A percentile compares a stretch with the other conserved stretches of the same genome.
Conservation (phyloP, 2,329 filamentous ascomycete species). For the Pestalotiopsis sp. region DNA sequence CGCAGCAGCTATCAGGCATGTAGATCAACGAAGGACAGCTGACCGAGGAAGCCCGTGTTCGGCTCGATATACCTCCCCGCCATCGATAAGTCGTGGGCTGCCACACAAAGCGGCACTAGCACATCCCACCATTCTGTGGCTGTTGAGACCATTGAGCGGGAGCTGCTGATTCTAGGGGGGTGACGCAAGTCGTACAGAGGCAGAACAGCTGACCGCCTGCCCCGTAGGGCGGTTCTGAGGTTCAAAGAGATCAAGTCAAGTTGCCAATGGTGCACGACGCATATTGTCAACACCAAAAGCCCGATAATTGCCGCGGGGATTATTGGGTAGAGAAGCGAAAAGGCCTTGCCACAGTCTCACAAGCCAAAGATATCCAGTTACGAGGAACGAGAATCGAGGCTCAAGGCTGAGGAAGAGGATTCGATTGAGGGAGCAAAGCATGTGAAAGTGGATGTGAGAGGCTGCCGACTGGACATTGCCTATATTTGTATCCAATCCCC, state of each 20-base stretch:
- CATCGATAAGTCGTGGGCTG: not conserved
- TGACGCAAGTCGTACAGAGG: not conserved
- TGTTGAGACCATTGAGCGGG: not conserved
- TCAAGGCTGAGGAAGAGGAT: not conserved
- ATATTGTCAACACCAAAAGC: not conserved
- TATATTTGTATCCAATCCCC: not conserved
- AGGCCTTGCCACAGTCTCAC: not conserved
- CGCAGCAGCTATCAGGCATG: not conserved
- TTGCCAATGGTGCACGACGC: not conserved
- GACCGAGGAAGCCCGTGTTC: slow-evolving; percentile 1
- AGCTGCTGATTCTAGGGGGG: not conserved
- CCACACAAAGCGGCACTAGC: not conserved
- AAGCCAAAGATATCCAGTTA: not conserved
- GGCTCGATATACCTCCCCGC: not conserved
- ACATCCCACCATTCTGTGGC: slow-evolving; percentile 13
- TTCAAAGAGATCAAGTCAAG: not conserved
- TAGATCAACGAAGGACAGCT: not conserved
- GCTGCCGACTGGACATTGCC: not conserved
- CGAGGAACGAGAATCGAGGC: not conserved
- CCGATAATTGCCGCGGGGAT: slow-evolving; percentile 2
- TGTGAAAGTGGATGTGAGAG: not conserved
- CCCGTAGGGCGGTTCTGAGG: not conserved
- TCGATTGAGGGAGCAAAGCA: not conserved
- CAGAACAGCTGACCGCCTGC: slow-evolving; percentile 11
- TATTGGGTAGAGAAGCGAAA: not conserved